These are phyloP conservation scores for Globomyces sp. DNA, from an alignment of 371 early-diverging fungal genomes.

Conservation along the genomic window DNA sequence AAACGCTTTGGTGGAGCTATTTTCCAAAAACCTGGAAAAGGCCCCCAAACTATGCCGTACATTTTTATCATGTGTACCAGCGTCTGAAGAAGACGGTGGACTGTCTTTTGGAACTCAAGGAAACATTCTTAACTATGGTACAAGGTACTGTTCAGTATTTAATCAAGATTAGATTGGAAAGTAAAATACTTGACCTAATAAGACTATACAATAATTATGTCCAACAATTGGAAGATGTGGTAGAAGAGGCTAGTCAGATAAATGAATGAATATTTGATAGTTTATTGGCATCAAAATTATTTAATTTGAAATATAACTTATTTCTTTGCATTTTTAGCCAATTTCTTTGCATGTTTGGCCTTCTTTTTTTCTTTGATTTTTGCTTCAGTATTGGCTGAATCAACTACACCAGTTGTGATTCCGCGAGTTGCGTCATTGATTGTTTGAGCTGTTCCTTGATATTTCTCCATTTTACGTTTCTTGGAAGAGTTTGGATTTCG, in stretches of 20 bases:
- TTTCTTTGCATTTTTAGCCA: conserved; percentile 2
- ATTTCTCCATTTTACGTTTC: conserved; percentile 44
- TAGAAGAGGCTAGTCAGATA: conserved; percentile 2
- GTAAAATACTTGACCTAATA: conserved; percentile 14
- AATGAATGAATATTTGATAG: too few species aligned
- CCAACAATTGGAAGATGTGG: neutral
- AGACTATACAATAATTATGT: conserved; percentile 3
- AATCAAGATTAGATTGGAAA: conserved; percentile 8
- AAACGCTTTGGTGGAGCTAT: neutral
- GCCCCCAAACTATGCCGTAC: neutral
- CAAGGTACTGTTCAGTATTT: neutral
- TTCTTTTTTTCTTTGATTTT: conserved; percentile 41
- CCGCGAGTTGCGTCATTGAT: conserved; percentile 42
- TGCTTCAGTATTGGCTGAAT: conserved; percentile 51
- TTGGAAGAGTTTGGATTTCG: conserved; percentile 72
- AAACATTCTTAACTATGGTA: conserved; percentile 8
- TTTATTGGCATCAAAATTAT: too few species aligned
- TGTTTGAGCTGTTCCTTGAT: conserved; percentile 44
- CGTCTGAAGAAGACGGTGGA: neutral
- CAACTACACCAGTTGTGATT: conserved; percentile 28
- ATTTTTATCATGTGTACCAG: conserved; percentile 2
- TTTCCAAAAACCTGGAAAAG: neutral
- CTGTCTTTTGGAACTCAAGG: conserved; percentile 8
- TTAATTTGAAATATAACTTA: too few species aligned
- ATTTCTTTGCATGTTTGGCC: conserved; percentile 2